Evolutionary conservation across 2,329 filamentous ascomycete genomes (phyloP), one percentile per base, ranked within the genome.

Genomic region (Coniella lustricola): DNA sequence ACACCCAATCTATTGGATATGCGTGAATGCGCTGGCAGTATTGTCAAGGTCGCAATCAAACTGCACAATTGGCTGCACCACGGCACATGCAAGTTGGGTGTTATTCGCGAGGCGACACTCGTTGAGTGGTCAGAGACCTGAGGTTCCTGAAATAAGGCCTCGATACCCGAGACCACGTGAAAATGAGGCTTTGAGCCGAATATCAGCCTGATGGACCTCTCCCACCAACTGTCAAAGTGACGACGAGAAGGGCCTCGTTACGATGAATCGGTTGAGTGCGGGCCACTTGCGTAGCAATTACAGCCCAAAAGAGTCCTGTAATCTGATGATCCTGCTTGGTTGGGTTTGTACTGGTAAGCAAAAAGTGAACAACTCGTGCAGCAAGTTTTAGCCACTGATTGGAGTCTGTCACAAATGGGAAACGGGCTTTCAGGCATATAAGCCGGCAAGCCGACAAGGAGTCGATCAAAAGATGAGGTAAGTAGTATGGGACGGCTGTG

Each of bases 1-100:
- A 71, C 65, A 62, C 64, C 67, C 70, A 74, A 75, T 75, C 70
- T 73, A 76, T 74, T 75, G 70, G 72, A 69, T 72, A 74, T 75
- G 74, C 67, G 75, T 70, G 67, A 70, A 76, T 81, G 78, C 73
- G 78, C 72, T 81, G 77, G 77, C 77, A 81, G 60, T 67, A 5
- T 29, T 60, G 62, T 65, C 64, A 67, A 70, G 68, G 67, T 74
- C 67, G 67, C 69, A 70, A 67, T 68, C 71, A 68, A 67, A 70
- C 69, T 68, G 68, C 68, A 72, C 68, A 71, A 70, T 71, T 69
- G 69, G 70, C 69, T 66, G 70, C 69, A 70, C 70, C 69, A 72
- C 72, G 69, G 72, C 74, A 76, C 75, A 77, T 80, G 77, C 76
- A 75, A 69, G 73, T 71, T n/a, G n/a, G 71, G 73, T 73, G 73